Conservation (phyloP, 768 basidiomycete genomes). For the Galerina marginata region DNA sequence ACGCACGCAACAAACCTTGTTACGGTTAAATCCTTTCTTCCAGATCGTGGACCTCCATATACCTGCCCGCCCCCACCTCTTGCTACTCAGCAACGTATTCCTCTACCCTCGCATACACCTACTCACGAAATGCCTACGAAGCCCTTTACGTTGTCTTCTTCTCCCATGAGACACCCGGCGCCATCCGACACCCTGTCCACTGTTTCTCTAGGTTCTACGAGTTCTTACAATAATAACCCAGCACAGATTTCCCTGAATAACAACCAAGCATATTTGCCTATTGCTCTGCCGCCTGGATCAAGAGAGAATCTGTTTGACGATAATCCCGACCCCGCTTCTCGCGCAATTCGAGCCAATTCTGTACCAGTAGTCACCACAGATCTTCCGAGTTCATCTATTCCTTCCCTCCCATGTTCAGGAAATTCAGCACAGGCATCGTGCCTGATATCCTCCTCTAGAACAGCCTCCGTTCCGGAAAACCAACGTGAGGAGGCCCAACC, state of each 20-base stretch:
- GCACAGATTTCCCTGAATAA: neutral
- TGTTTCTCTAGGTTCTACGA: neutral
- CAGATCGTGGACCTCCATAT: conserved; percentile 12
- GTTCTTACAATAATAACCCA: neutral
- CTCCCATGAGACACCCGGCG: conserved; percentile 15
- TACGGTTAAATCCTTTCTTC: neutral
- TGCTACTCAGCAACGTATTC: neutral
- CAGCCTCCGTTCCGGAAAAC: neutral
- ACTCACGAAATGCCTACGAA: neutral
- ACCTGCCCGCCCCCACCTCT: conserved; percentile 5
- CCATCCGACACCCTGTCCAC: neutral
- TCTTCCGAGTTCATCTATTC: conserved; percentile 15
- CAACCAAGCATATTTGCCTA: neutral
- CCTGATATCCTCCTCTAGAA: neutral
- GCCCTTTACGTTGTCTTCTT: conserved; percentile 17
- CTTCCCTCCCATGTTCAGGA: conserved; percentile 9
- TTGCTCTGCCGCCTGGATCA: no score
- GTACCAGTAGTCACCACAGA: neutral
- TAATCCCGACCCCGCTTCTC: neutral
- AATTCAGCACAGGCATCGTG: neutral
- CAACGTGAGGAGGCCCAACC: neutral
- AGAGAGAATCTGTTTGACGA: no score
- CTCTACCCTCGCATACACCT: neutral
- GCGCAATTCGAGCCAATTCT: neutral
- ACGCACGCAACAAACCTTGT: neutral